A percentile compares a stretch with the other conserved stretches of the same genome.
phyloP scores from a whole-genome alignment of 495 filamentous ascomycete genomes.

The Podospora sp. region DNA sequence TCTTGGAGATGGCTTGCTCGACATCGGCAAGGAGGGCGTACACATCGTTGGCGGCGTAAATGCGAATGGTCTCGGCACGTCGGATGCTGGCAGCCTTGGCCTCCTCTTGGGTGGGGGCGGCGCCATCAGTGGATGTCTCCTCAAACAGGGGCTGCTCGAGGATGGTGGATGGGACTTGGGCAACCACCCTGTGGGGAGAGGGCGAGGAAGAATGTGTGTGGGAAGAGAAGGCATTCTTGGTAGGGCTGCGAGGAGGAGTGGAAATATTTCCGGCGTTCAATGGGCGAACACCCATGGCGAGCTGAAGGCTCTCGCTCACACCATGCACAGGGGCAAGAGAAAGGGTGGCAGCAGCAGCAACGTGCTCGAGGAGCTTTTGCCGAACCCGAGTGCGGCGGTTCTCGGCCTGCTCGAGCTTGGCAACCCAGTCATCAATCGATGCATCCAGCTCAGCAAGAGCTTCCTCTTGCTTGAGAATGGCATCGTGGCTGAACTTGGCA shows the following conservation, averaged over 20 bases:
- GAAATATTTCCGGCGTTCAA: conserved; percentile 46
- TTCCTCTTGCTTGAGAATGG: conserved; percentile 73
- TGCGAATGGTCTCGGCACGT: conserved; percentile 64
- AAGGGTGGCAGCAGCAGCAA: conserved; percentile 62
- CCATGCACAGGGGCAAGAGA: conserved; percentile 32
- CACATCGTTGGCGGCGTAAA: conserved; percentile 67
- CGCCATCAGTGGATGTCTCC: conserved; percentile 28
- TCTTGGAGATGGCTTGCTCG: conserved; percentile 59
- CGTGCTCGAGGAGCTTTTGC: conserved; percentile 77
- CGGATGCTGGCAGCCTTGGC: conserved; percentile 27
- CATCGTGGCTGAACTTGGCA: conserved; percentile 66
- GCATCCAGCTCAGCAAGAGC: conserved; percentile 68
- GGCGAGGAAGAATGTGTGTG: conserved; percentile 38
- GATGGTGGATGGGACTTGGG: conserved; percentile 53
- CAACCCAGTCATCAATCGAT: conserved; percentile 76
- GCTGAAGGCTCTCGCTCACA: conserved; percentile 45
- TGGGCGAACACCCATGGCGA: conserved; percentile 42
- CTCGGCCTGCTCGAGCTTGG: conserved; percentile 73
- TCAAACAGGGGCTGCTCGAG: conserved; percentile 49
- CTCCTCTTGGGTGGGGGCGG: conserved; percentile 28
- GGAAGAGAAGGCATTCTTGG: conserved; percentile 36
- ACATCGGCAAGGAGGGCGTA: conserved; percentile 64
- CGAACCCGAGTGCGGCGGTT: conserved; percentile 67
- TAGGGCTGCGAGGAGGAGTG: conserved; percentile 52
- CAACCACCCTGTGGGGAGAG: conserved; percentile 49